Base-by-base conservation (phyloP, 1,139 yeast genomes). In the Magnusiomyces suaveolens region DNA sequence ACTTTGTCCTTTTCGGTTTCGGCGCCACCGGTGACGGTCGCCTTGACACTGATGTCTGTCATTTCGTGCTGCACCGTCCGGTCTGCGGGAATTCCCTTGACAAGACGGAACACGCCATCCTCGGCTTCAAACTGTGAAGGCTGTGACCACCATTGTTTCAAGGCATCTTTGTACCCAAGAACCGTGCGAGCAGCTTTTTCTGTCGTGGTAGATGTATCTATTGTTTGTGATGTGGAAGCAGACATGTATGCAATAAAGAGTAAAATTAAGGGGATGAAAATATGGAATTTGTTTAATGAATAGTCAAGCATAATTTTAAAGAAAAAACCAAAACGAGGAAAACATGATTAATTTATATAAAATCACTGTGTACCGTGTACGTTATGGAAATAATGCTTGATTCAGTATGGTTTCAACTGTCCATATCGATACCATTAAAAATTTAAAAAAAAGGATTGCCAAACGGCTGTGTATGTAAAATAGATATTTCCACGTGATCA, bases 21-120 rank as follows among this genome's bases (percentile, higher is more conserved):
- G n/a, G n/a, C 3, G 20, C 41, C 41, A 18, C 41, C 41, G 20
- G 41, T 38, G 41, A 55, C 46, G 2, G 44, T 39, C 1, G 55
- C 48, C 3, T 25, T 20, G 32, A 55, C 29, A 10, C 39, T 32
- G 12, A 20, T 25, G n/a, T 24, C 43, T 3, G 55, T 52, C n/a
- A 38, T 36, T 12, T 36, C 20, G 29, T 47, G 50, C 3, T 33
- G 0, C 66, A 57, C 44, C 73, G 69, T 0, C 88, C 87, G 64
- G 69, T 82, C 63, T 83, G 83, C 1, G 14, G 50, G 50, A 4
- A 47, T 47, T n/a, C 43, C 43, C 10, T 87, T 81, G 18, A 84
- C 67, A 41, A 70, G 64, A 16, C 81, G 74, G 12, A 77, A 60
- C 1, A 78, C 69, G 32, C 62, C 64, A 2, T 63, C 57, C 62